phyloP scores from a whole-genome alignment of 441 rosid species.

The Corymbia calophylla region DNA sequence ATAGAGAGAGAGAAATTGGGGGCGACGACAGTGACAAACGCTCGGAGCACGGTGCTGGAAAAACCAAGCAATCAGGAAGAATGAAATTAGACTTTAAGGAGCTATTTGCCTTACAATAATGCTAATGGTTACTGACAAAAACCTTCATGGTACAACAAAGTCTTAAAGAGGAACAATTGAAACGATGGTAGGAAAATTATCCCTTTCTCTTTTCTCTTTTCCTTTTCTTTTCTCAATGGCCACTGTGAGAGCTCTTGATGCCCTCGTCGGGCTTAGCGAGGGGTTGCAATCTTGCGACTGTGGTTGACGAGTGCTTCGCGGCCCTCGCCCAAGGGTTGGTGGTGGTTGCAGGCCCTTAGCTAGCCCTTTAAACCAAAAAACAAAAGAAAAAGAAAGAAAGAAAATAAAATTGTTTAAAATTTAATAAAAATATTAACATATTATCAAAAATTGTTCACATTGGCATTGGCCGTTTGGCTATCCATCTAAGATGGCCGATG shows the following conservation, averaged over 20 bases:
- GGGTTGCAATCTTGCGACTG: accelerated
- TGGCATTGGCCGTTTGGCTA: accelerated
- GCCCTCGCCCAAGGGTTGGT: not conserved
- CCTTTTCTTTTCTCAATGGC: not conserved
- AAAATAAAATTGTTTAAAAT: too few species aligned
- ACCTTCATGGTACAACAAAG: not conserved
- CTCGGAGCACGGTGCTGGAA: not conserved
- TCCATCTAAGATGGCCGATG: accelerated
- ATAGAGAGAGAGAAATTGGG: not conserved
- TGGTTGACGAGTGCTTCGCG: accelerated
- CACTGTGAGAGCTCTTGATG: not conserved
- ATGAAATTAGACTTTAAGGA: not conserved
- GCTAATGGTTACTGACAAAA: accelerated
- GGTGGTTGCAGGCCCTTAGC: accelerated
- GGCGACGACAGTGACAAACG: not conserved
- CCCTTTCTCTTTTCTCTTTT: not conserved
- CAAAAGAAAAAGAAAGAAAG: too few species aligned
- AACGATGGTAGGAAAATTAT: not conserved
- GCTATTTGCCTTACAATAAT: accelerated
- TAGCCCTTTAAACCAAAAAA: accelerated
- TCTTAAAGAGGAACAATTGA: not conserved
- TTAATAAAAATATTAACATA: too few species aligned
- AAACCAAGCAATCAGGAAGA: not conserved
- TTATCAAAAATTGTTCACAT: accelerated
- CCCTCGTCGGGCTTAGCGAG: accelerated